A percentile compares a stretch with the other conserved stretches of the same genome.
These are phyloP conservation scores for Stipa capillata DNA, from an alignment of 176 grass and related monocot species.

Conservation along the genomic window DNA sequence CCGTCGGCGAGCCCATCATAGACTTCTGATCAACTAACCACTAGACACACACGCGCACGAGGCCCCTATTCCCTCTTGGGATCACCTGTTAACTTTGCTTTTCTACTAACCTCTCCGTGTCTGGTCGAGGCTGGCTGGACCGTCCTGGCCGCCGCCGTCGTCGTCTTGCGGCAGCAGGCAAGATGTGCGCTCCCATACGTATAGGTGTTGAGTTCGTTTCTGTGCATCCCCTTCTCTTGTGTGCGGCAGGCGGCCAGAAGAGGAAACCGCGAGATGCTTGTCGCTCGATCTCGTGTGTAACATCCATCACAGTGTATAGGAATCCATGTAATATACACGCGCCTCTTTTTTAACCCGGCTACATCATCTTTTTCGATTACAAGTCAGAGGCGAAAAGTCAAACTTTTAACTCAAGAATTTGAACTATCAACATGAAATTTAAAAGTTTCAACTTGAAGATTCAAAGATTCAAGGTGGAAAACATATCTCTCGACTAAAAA, in stretches of 20 bases:
- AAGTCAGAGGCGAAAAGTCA: too few relatives aligned
- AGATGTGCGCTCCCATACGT: background rate
- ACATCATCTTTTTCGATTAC: too few relatives aligned
- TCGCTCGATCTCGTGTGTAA: background rate
- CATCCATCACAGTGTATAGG: background rate
- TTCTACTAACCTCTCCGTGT: too few relatives aligned
- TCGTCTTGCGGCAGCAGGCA: too few relatives aligned
- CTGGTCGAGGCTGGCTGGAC: background rate
- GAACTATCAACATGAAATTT: too few relatives aligned
- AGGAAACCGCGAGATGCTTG: background rate
- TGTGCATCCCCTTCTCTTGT: background rate
- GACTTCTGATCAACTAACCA: constrained; percentile 43
- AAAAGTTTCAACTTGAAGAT: too few relatives aligned
- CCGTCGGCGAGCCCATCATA: constrained; percentile 94
- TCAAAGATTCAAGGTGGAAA: too few relatives aligned
- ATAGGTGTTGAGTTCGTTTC: background rate
- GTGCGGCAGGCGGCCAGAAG: too few relatives aligned
- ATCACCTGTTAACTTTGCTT: background rate
- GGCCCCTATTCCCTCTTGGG: background rate
- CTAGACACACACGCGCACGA: background rate
- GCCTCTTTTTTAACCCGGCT: too few relatives aligned
- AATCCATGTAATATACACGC: constrained; percentile 3
- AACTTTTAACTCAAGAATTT: too few relatives aligned
- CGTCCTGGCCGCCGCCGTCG: too few relatives aligned
- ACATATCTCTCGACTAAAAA: too few relatives aligned